A percentile compares a stretch with the other conserved stretches of the same genome.
Evolutionary conservation across 1,284 basidiomycete genomes (phyloP).

Genomic region (Grifola frondosa): DNA sequence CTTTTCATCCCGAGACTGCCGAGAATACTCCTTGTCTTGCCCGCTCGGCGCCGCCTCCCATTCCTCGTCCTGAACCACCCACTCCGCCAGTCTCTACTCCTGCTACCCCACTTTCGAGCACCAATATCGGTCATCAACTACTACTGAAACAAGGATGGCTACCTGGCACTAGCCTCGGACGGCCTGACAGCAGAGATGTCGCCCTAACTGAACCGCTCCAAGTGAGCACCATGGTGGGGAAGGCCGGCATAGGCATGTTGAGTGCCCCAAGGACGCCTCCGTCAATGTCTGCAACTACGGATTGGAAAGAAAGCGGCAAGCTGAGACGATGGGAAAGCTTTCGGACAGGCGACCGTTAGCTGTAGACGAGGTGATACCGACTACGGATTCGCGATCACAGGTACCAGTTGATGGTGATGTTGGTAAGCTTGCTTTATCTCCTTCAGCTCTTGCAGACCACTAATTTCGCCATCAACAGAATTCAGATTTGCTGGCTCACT

Average conservation of each 20-base stretch:
- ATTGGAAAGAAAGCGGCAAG: conserved; percentile 32
- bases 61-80: conserved; percentile 11
- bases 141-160: conserved; percentile 74
- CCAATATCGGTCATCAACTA: conserved; percentile 67
- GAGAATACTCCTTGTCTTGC: conserved; percentile 40
- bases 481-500: too few species aligned
- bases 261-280: too few species aligned
- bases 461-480: too few species aligned
- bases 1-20: conserved; percentile 49
- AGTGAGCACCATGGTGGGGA: conserved; percentile 39
- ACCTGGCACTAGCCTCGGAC: conserved; percentile 62
- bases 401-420: too few species aligned
- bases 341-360: conserved; percentile 3
- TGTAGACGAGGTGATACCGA: too few species aligned
- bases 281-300: background rate
- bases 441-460: too few species aligned
- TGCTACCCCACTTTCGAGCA: conserved; percentile 45
- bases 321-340: conserved; percentile 30
- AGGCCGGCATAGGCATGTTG: conserved; percentile 55
- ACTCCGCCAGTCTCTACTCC: conserved; percentile 35
- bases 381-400: too few species aligned
- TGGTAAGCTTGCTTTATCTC: too few species aligned
- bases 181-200: conserved; percentile 31
- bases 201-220: conserved; percentile 57
- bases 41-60: conserved; percentile 6